Conservation (phyloP, 805 yeast species). For the Tetrapisispora taiwanensis region DNA sequence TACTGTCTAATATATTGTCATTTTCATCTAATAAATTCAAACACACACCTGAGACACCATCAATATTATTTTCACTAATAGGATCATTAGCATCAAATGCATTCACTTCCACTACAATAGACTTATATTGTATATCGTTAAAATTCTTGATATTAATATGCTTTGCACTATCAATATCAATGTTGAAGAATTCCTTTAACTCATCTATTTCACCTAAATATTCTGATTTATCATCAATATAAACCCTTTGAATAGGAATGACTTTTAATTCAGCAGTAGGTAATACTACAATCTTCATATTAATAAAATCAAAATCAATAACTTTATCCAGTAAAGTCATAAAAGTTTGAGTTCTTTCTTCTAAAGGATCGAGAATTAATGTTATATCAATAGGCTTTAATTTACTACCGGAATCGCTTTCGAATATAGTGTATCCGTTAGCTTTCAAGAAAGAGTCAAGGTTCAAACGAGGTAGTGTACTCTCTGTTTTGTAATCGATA, state of each 20-base stretch:
- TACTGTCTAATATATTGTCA: slow-evolving; percentile 34
- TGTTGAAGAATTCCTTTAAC: slow-evolving; percentile 17
- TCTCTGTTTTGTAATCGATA: slow-evolving; percentile 33
- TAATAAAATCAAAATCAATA: slow-evolving; percentile 38
- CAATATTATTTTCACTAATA: slow-evolving; percentile 18
- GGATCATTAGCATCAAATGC: slow-evolving; percentile 35
- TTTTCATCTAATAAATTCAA: slow-evolving; percentile 32
- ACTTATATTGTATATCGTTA: slow-evolving; percentile 34
- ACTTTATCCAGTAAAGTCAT: slow-evolving; percentile 39
- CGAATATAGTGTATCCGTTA: slow-evolving; percentile 15
- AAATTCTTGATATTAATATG: slow-evolving; percentile 5
- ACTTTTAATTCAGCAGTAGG: slow-evolving; percentile 41
- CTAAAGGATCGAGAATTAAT: slow-evolving; percentile 61
- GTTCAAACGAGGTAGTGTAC: slow-evolving; percentile 40
- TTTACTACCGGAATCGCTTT: slow-evolving; percentile 10
- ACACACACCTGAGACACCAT: slow-evolving; percentile 40
- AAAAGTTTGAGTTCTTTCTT: slow-evolving; percentile 56
- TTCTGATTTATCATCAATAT: slow-evolving; percentile 25
- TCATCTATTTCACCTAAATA: slow-evolving; percentile 28
- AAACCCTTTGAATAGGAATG: slow-evolving; percentile 49
- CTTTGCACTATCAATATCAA: slow-evolving; percentile 17
- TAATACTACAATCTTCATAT: slow-evolving; percentile 43
- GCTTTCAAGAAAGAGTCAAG: slow-evolving; percentile 23
- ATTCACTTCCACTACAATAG: slow-evolving; percentile 62
- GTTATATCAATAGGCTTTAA: slow-evolving; percentile 43